Evolutionary conservation across 1,139 yeast genomes (phyloP).

Genomic region (Spencermartinsiella ligniputridi): DNA sequence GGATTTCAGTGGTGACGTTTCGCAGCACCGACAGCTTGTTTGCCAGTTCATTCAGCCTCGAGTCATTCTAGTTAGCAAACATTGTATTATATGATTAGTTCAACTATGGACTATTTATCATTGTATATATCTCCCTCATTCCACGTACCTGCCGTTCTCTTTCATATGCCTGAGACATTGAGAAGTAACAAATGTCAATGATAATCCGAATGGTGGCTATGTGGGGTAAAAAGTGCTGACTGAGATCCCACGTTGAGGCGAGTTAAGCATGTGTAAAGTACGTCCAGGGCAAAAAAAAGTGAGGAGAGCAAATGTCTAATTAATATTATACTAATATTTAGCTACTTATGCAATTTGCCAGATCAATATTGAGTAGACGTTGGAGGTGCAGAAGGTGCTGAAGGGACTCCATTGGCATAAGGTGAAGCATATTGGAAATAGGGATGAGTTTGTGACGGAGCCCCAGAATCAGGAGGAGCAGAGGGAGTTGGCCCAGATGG

Average conservation of each 20-base stretch:
- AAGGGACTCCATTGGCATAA: conserved; percentile 5
- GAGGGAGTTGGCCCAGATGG: too few species aligned
- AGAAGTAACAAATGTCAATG: too few species aligned
- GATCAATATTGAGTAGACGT: too few species aligned
- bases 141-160: conserved; percentile 25
- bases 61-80: conserved; percentile 46
- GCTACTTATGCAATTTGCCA: background rate
- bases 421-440: conserved; percentile 1
- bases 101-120: background rate
- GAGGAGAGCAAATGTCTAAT: background rate
- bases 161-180: conserved; percentile 27
- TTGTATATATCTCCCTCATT: background rate
- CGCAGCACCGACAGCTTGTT: conserved; percentile 57
- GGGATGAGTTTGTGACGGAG: background rate
- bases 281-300: background rate
- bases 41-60: conserved; percentile 54
- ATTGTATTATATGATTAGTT: background rate
- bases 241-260: too few species aligned
- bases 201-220: too few species aligned
- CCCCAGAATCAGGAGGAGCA: background rate
- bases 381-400: conserved; percentile 11
- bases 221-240: too few species aligned
- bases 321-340: background rate
- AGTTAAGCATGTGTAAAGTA: too few species aligned
- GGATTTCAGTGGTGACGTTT: conserved; percentile 59